Conservation (phyloP, 441 rosid genomes). For the Kokia cookei region DNA sequence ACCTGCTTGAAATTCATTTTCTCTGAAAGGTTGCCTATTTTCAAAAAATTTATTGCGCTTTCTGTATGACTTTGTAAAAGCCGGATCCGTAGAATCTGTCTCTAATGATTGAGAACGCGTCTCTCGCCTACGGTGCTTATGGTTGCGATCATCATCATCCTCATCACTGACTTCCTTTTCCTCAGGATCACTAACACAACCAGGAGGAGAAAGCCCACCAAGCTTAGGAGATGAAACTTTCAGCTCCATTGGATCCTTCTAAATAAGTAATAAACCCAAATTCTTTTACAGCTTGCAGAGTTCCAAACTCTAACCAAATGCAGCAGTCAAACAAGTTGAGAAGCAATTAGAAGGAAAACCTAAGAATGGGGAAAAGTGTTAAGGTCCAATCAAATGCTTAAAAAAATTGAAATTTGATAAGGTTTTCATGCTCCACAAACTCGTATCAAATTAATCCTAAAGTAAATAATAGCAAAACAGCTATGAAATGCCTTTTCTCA, state of each 20-base stretch:
- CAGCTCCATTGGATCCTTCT: slow-evolving; percentile 54
- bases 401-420: background rate
- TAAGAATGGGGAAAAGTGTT: slow-evolving; percentile 6
- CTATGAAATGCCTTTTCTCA: background rate
- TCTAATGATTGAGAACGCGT: slow-evolving; percentile 68
- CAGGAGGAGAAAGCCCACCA: slow-evolving; percentile 58
- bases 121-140: slow-evolving; percentile 88
- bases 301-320: slow-evolving; percentile 17
- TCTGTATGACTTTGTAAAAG: slow-evolving; percentile 53
- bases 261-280: slow-evolving; percentile 5
- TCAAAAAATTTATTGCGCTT: slow-evolving; percentile 58
- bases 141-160: slow-evolving; percentile 98
- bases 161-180: slow-evolving; percentile 96
- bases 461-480: background rate
- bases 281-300: slow-evolving; percentile 24
- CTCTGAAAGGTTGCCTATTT: slow-evolving; percentile 58
- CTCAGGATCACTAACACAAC: slow-evolving; percentile 70
- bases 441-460: background rate
- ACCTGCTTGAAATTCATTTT: slow-evolving; percentile 50
- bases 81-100: slow-evolving; percentile 57
- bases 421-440: background rate
- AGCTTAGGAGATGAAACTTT: slow-evolving; percentile 66
- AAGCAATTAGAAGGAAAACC: slow-evolving; percentile 14
- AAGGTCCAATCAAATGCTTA: background rate
- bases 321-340: slow-evolving; percentile 7